These are phyloP conservation scores for Omphalea diandra DNA, from an alignment of 441 rosid species.

Conservation along the genomic window DNA sequence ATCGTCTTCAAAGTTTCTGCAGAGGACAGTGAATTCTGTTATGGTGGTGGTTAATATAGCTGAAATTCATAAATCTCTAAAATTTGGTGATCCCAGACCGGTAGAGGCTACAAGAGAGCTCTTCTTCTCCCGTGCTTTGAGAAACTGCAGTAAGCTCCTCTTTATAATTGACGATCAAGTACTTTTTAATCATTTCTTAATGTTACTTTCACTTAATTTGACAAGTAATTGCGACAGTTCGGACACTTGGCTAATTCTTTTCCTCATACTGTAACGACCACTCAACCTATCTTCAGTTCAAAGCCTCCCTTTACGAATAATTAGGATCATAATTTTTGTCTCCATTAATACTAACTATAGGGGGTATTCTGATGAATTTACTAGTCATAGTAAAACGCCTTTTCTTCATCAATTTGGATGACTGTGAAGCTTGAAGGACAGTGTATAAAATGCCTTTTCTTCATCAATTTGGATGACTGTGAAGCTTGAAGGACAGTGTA, in stretches of 20 bases:
- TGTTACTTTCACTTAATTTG: slow-evolving; percentile 10
- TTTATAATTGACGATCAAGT: slow-evolving; percentile 5
- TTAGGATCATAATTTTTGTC: not conserved
- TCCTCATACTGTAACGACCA: not conserved
- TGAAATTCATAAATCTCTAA: slow-evolving; percentile 40
- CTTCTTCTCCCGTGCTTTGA: slow-evolving; percentile 41
- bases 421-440: not conserved
- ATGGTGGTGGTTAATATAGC: slow-evolving; percentile 51
- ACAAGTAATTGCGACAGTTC: not conserved
- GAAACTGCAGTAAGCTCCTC: slow-evolving; percentile 46
- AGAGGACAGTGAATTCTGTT: slow-evolving; percentile 45
- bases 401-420: not conserved
- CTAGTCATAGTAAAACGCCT: not conserved
- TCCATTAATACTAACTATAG: not conserved
- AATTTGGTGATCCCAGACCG: slow-evolving; percentile 40
- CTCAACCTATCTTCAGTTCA: not conserved
- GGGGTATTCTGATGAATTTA: not conserved
- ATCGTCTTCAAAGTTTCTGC: slow-evolving; percentile 39
- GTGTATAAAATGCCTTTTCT: too few species aligned
- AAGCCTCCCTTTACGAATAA: not conserved
- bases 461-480: too few species aligned
- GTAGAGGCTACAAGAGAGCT: slow-evolving; percentile 47
- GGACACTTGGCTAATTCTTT: not conserved
- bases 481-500: too few species aligned
- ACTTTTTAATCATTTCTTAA: not conserved